Evolutionary conservation across 257 asterid species (phyloP), one percentile per base, ranked within the genome.

Genomic region (Solanum virginianum): DNA sequence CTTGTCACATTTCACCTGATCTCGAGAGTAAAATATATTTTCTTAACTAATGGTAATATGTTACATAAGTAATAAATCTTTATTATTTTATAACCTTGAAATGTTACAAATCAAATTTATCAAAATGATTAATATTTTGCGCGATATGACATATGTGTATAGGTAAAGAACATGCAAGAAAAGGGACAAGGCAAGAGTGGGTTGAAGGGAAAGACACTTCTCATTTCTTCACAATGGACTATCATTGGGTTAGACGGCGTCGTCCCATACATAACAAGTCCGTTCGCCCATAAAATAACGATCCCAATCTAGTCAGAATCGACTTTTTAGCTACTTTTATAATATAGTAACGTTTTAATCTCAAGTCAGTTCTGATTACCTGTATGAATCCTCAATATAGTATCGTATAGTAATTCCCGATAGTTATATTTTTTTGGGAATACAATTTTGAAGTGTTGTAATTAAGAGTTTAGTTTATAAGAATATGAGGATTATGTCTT

Each of bases 231-330:
- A 91, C 94, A 6, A 94, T 95, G 98, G 98, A 95, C 88, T 95
- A 95, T 89, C 10, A 26, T 41, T 85, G 88, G 86, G 93, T 93
- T 62, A 94, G 90, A 91, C 88, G 89, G 81, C 89, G 98, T 71
- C 91, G 91, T 36, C 98, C 98, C 1, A 90, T 94, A 85, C 98
- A 95, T 80, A 95, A 95, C 96, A 88, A 88, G 87, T 89, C 87
- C 71, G 29, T 89, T 8, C 70, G 85, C 75, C 98, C 98, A 41
- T 94, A 82, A 91, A 90, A 69, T 32, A 88, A 81, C 72, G 3
- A 29, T 55, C 3, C 10, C 83, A 80, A 32, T 18, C 26, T 80
- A 26, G 51, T 54, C 3, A 24, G 11, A 0, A 8, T 80, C 45
- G 32, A 9, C 51, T 26, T 80, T 54, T 80, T 66, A 54, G 3